These are phyloP conservation scores for Papilionanthe hybrid DNA, from an alignment of 116 monocot species.

Conservation along the genomic window DNA sequence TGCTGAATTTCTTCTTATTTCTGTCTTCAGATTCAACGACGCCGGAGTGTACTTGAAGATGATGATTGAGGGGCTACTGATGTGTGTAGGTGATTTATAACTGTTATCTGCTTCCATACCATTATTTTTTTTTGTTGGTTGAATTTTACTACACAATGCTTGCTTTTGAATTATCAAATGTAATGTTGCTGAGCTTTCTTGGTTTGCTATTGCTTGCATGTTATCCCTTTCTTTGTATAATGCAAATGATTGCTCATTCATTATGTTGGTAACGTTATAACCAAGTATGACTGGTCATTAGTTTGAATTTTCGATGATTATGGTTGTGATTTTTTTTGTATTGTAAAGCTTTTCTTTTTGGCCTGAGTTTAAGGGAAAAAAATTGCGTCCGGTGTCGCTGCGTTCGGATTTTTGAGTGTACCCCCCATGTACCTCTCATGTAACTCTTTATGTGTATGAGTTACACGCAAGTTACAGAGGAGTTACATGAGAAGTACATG, in stretches of 20 bases:
- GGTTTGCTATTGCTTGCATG: neutral
- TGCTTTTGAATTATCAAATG: neutral
- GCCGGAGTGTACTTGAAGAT: constrained; percentile 68
- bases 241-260: neutral
- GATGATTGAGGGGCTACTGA: constrained; percentile 36
- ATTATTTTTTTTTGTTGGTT: neutral
- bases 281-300: neutral
- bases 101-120: neutral
- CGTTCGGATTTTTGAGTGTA: no score
- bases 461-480: no score
- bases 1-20: neutral
- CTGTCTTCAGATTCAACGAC: constrained; percentile 69
- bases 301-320: neutral
- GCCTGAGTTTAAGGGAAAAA: no score
- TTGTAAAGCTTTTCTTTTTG: no score
- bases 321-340: neutral
- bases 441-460: no score
- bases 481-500: no score
- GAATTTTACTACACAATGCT: neutral
- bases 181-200: neutral
- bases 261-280: neutral
- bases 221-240: neutral
- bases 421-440: no score
- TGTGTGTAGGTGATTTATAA: neutral
- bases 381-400: no score